Evolutionary conservation across 352 stramenopile genomes (phyloP), one percentile per base, ranked within the genome.

Genomic region (Thraustochytrium striatum): DNA sequence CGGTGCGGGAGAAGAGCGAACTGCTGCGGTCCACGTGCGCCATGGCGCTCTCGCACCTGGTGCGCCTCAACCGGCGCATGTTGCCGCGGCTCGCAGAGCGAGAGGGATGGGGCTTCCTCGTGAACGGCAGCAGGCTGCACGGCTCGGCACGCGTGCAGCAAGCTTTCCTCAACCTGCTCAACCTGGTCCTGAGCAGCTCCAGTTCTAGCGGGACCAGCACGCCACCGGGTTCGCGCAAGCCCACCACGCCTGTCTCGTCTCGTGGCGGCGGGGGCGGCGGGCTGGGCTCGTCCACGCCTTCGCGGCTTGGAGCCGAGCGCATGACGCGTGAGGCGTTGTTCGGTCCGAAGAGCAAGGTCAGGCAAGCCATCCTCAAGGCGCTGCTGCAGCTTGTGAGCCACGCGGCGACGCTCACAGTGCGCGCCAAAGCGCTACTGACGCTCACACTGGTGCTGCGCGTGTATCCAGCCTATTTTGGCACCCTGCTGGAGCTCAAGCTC

Each of bases 331-430:
- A 75, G 21, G 52, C 65, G 16, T n/a, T 75, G 0, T 75, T 75
- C n/a, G 65, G 65, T 0, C 39, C 30, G 19, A 30, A 38, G 7
- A 75, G 65, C 39, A 41, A 5, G 35, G 52, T 75, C 25, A 75
- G 61, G 50, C 21, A 52, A 38, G 44, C 30, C 35, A 28, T 75
- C 5, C 25, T 75, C 28, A 30, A 38, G 3, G 65, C 65, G n/a
- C 52, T 75, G 5, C 8, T 75, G 28, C 65, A 75, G 52, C 44
- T 75, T n/a, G 9, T 75, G 65, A 75, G 65, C 50, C 65, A 75
- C 36, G 65, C 41, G 32, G 41, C 65, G 50, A 75, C 43, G 11
- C 36, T 75, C 52, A 38, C 50, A 11, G 52, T 75, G 21, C 43
- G 65, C 11, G 43, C 65, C 65, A 75, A 75, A 32, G 65, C 65